Evolutionary conservation across 208 protist genomes (phyloP).

Genomic region (Leishmania arabica): DNA sequence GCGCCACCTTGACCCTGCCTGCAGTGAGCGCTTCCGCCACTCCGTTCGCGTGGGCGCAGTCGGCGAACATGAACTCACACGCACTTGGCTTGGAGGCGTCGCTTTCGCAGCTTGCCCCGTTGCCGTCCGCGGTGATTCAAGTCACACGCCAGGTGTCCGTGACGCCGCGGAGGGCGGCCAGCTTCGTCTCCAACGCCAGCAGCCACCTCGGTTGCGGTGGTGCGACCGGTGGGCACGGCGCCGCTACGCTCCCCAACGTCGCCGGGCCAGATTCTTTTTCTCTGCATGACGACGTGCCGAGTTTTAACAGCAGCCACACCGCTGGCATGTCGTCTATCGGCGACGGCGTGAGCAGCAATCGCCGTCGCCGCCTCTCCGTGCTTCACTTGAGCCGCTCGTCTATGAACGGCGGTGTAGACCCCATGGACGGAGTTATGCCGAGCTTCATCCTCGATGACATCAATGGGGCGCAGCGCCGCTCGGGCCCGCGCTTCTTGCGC

Average conservation of each 20-base stretch:
- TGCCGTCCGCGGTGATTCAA: neutral
- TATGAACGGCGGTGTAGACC: constrained; percentile 29
- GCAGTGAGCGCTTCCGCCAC: neutral
- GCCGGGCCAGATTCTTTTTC: constrained; percentile 12
- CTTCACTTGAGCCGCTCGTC: constrained; percentile 36
- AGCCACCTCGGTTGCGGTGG: constrained; percentile 14
- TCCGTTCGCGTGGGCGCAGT: neutral
- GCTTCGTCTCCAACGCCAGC: constrained; percentile 25
- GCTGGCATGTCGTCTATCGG: constrained; percentile 17
- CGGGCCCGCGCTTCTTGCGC: constrained; percentile 50
- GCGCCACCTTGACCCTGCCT: neutral
- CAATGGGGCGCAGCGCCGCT: constrained; percentile 1
- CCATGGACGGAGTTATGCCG: constrained; percentile 30
- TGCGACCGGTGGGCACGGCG: neutral
- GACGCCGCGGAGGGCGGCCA: constrained; percentile 8
- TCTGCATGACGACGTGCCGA: constrained; percentile 25
- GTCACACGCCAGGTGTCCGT: neutral
- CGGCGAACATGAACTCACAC: neutral
- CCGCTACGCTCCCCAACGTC: neutral
- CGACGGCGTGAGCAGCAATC: constrained; percentile 1
- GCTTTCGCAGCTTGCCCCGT: constrained; percentile 4
- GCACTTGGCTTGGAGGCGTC: neutral
- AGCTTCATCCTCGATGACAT: constrained; percentile 33
- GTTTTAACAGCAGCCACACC: constrained; percentile 19
- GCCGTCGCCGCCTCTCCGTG: constrained; percentile 22